phyloP scores from a whole-genome alignment of 2,329 filamentous ascomycete species.

The Exophiala oligosperma region DNA sequence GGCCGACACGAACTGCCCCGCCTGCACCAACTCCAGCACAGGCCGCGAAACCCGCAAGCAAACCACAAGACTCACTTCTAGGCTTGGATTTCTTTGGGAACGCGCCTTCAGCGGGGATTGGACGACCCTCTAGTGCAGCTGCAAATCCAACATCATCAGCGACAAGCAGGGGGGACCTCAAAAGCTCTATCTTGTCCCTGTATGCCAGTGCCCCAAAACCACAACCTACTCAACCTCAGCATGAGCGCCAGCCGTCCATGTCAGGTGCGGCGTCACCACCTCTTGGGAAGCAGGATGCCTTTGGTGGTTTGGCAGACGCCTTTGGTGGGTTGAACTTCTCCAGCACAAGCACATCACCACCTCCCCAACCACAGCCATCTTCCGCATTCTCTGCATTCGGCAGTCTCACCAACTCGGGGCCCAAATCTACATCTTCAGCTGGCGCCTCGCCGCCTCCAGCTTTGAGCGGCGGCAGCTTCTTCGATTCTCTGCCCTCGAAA shows the following conservation, averaged over 20 bases:
- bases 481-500: constrained; percentile 67
- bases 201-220: constrained; percentile 83
- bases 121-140: constrained; percentile 76
- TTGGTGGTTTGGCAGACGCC: constrained; percentile 75
- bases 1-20: constrained; percentile 63
- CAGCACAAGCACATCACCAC: constrained; percentile 41
- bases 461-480: constrained; percentile 76
- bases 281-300: constrained; percentile 51
- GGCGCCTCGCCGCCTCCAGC: constrained; percentile 46
- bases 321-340: constrained; percentile 71
- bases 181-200: constrained; percentile 94
- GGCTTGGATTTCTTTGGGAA: constrained; percentile 90
- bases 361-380: constrained; percentile 34
- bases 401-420: constrained; percentile 45
- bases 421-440: constrained; percentile 44
- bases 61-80: constrained; percentile 79
- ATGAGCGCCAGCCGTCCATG: constrained; percentile 64
- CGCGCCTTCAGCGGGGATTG: constrained; percentile 63
- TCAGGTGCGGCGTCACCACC: constrained; percentile 65
- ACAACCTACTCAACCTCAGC: constrained; percentile 57
- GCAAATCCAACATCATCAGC: constrained; percentile 58
- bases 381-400: constrained; percentile 65
- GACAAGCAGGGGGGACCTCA: constrained; percentile 85
- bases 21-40: constrained; percentile 60
- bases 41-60: constrained; percentile 49